These are phyloP conservation scores for Ophiostoma ulmi DNA, from an alignment of 2,329 filamentous ascomycete genomes.

Conservation along the genomic window DNA sequence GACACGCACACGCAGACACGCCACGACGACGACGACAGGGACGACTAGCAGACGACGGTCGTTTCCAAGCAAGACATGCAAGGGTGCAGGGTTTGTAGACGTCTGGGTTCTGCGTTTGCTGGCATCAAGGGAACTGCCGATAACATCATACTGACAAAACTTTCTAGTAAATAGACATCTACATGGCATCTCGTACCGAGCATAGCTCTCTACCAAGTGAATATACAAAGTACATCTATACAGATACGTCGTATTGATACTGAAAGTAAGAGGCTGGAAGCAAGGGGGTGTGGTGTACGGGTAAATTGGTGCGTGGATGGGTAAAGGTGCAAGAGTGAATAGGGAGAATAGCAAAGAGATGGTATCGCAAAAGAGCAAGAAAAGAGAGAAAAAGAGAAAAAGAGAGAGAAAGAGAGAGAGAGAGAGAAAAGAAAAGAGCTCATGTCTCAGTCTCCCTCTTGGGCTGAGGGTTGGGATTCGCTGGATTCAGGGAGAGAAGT, in stretches of 20 bases:
- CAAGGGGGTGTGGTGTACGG: background rate
- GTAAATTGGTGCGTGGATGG: background rate
- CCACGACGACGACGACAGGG: background rate
- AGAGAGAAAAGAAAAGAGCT: background rate
- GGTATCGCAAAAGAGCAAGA: background rate
- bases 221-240: background rate
- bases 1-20: background rate
- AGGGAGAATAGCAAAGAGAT: background rate
- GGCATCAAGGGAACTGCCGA: background rate
- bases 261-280: background rate
- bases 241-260: background rate
- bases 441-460: constrained; percentile 6
- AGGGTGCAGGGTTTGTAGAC: background rate
- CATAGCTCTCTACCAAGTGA: too few species aligned
- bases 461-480: background rate
- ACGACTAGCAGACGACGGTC: background rate
- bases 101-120: background rate
- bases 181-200: too few species aligned
- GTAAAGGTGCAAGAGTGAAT: background rate
- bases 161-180: too few species aligned
- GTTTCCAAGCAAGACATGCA: constrained; percentile 9
- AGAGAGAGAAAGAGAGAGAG: background rate
- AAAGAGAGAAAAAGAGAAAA: background rate
- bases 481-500: background rate
- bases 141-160: background rate